Base-by-base conservation (phyloP, 2,329 filamentous ascomycete genomes). In the Hypoxylon sp. region DNA sequence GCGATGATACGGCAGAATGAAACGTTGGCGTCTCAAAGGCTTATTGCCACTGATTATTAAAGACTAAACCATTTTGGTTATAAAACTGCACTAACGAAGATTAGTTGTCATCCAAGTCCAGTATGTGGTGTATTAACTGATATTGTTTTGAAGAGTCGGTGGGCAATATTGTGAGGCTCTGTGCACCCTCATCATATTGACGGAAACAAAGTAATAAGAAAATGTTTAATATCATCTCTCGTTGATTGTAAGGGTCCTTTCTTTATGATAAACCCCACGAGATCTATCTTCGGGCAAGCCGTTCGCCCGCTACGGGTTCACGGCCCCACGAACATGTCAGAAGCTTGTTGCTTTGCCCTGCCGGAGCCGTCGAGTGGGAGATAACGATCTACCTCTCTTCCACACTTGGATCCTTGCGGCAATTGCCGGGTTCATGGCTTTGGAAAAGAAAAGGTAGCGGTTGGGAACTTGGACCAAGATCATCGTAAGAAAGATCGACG, bases 321-420 rank as follows among this genome's bases (percentile, higher is more conserved):
- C 66, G 69, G 69, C 62, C 62, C 60, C 63, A 66, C 62, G 69
- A 51, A 63, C 33, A 42, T 67, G 66, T 66, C 59, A 66, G 67
- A 66, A 71, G 57, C 54, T 70, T 65, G 37, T 59, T 57, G 24
- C 46, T 53, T 22, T 39, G 42, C 53, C 54, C 48, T 39, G 51
- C 63, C 52, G 57, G 50, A 39, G 57, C 59, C 47, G 67, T 59
- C 55, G 33, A 17, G 46, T 60, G 63, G 66, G 67, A 71, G 67
- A 71, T 71, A 61, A 71, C n/a, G 69, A 71, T 71, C 69, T 65
- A 42, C 69, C 24, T 22, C 46, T 22, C 52, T 66, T 58, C 64
- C 60, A 67, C 3, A 44, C 46, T 46, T 62, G 37, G 22, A 58
- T 63, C 63, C 61, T 67, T 54, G 59, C 63, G 69, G 69, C 42